Conservation (phyloP, 2,329 filamentous ascomycete species). For the Biscogniauxia sp. region DNA sequence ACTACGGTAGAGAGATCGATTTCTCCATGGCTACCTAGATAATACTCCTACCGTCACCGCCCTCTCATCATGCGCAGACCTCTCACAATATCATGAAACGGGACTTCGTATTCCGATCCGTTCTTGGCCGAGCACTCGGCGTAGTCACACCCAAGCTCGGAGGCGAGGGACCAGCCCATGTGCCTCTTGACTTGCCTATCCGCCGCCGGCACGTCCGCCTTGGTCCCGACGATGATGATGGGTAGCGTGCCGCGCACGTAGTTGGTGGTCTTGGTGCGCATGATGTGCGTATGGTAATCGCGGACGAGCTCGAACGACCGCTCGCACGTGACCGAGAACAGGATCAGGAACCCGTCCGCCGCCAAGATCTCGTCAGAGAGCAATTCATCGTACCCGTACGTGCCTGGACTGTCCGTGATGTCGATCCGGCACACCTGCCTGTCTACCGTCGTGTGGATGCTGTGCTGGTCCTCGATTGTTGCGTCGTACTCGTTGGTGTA, state of each 20-base stretch:
- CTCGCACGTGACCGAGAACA: background rate
- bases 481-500: background rate
- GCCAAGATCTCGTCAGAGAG: background rate
- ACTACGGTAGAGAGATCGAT: no score
- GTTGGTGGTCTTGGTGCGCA: background rate
- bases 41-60: background rate
- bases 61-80: background rate
- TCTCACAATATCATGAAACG: background rate
- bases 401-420: background rate
- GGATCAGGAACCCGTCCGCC: background rate
- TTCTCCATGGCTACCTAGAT: no score
- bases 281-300: background rate
- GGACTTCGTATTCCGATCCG: background rate
- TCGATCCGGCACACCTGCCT: background rate
- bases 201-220: background rate
- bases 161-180: background rate
- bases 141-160: background rate
- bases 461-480: background rate
- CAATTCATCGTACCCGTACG: background rate
- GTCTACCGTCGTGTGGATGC: background rate
- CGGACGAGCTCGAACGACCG: background rate
- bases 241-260: background rate
- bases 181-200: background rate
- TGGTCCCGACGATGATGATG: background rate
- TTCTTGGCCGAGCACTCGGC: background rate